Conservation (phyloP, 2,329 filamentous ascomycete genomes). For the Colletotrichum graminicola region DNA sequence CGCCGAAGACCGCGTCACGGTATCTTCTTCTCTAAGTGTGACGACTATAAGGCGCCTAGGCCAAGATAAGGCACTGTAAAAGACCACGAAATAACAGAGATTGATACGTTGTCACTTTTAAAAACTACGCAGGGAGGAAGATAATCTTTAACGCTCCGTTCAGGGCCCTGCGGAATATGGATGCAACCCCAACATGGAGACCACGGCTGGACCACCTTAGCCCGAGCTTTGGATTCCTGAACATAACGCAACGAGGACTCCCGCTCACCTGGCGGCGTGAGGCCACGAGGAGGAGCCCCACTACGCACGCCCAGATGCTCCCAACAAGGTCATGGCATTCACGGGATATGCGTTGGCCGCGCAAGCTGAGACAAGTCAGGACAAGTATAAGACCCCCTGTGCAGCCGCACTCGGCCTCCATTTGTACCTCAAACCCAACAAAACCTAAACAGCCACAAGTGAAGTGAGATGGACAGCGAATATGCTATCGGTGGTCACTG, state of each 20-base stretch:
- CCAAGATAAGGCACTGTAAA: neutral
- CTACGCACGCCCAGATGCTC: neutral
- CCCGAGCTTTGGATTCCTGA: constrained; percentile 4
- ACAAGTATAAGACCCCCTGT: constrained; percentile 8
- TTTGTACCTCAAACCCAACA: neutral
- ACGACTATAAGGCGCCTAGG: neutral
- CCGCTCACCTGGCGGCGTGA: constrained; percentile 3
- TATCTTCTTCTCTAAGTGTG: neutral
- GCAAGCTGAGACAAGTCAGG: constrained; percentile 25
- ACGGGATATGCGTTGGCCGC: constrained; percentile 4
- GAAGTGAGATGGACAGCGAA: neutral
- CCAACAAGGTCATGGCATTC: constrained; percentile 20
- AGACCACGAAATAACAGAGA: neutral
- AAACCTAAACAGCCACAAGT: neutral
- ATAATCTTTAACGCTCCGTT: constrained; percentile 24
- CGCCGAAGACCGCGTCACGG: neutral
- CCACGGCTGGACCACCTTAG: neutral
- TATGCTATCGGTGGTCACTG: neutral
- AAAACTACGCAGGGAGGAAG: neutral
- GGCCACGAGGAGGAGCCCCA: neutral
- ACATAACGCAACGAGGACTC: constrained; percentile 15
- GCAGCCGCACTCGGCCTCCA: neutral
- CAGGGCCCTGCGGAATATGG: constrained; percentile 2
- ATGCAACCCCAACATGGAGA: constrained; percentile 22
- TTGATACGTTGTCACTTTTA: neutral